Conservation (phyloP, 2,329 filamentous ascomycete species). For the Blastomyces silverae region DNA sequence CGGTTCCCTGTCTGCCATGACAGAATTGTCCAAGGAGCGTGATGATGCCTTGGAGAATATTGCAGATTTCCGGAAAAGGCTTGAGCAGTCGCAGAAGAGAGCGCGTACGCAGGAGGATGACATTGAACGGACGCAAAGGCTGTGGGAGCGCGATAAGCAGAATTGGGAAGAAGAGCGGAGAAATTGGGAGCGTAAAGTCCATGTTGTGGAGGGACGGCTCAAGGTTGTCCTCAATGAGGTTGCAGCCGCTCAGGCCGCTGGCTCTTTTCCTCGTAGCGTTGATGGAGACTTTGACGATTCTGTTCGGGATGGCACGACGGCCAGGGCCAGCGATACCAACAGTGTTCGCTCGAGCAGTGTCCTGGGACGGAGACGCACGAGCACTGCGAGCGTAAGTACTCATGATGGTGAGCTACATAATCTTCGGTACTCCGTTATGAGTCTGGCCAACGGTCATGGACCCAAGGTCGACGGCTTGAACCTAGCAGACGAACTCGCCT, state of each 20-base stretch:
- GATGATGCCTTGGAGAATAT: constrained; percentile 72
- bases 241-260: constrained; percentile 37
- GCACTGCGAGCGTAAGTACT: constrained; percentile 47
- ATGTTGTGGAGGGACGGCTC: constrained; percentile 81
- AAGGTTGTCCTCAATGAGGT: constrained; percentile 83
- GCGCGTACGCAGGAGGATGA: constrained; percentile 75
- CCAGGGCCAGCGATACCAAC: constrained; percentile 57
- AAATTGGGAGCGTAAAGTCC: constrained; percentile 73
- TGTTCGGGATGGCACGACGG: constrained; percentile 52
- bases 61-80: constrained; percentile 64
- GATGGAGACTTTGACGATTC: constrained; percentile 58
- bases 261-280: constrained; percentile 29
- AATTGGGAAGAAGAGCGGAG: constrained; percentile 78
- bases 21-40: constrained; percentile 75
- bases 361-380: constrained; percentile 52
- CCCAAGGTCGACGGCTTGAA: constrained; percentile 61
- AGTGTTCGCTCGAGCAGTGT: constrained; percentile 70
- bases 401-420: constrained; percentile 47
- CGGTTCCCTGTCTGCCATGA: constrained; percentile 76
- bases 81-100: constrained; percentile 73
- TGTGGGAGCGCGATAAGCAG: constrained; percentile 80
- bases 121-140: constrained; percentile 64
- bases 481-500: constrained; percentile 83
- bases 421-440: constrained; percentile 66
- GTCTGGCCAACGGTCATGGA: constrained; percentile 48